These are phyloP conservation scores for Mortierella sp. DNA, from an alignment of 371 early-diverging fungal genomes.

Conservation along the genomic window DNA sequence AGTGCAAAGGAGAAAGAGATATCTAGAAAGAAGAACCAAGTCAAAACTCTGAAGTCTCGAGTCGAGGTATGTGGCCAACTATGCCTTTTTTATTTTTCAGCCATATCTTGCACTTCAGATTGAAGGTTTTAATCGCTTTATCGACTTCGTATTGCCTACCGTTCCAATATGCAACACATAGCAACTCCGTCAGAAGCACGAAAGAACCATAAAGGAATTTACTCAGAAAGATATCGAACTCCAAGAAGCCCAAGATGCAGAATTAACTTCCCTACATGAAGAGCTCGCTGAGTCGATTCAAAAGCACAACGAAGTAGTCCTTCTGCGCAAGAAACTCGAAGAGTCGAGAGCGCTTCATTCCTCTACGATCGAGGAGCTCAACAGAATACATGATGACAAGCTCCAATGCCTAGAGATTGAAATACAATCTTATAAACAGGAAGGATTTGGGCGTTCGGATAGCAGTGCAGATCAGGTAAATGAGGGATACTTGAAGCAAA, in stretches of 20 bases:
- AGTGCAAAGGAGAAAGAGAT: conserved; percentile 38
- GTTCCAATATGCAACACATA: background rate
- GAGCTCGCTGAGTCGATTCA: conserved; percentile 18
- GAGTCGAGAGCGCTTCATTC: conserved; percentile 34
- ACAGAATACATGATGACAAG: conserved; percentile 49
- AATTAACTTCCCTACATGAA: conserved; percentile 15
- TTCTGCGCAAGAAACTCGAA: conserved; percentile 30
- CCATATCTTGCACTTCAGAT: too few relatives aligned
- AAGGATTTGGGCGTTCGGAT: conserved; percentile 5
- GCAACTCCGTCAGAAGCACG: conserved; percentile 29
- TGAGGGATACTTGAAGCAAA: conserved; percentile 23
- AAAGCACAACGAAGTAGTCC: conserved; percentile 13
- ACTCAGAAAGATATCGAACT: conserved; percentile 4
- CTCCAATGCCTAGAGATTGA: conserved; percentile 39
- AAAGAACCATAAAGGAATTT: conserved; percentile 22
- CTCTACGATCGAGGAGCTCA: conserved; percentile 35
- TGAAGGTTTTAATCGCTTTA: too few relatives aligned
- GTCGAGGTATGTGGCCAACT: conserved; percentile 19
- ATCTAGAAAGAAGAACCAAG: conserved; percentile 29
- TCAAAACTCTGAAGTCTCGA: conserved; percentile 33
- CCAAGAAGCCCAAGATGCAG: conserved; percentile 19
- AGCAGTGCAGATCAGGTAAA: background rate
- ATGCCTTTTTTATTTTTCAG: background rate
- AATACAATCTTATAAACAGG: conserved; percentile 22
- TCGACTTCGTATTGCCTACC: too few relatives aligned